phyloP scores from a whole-genome alignment of 1,284 basidiomycete species.

The Austroboletus niveus region DNA sequence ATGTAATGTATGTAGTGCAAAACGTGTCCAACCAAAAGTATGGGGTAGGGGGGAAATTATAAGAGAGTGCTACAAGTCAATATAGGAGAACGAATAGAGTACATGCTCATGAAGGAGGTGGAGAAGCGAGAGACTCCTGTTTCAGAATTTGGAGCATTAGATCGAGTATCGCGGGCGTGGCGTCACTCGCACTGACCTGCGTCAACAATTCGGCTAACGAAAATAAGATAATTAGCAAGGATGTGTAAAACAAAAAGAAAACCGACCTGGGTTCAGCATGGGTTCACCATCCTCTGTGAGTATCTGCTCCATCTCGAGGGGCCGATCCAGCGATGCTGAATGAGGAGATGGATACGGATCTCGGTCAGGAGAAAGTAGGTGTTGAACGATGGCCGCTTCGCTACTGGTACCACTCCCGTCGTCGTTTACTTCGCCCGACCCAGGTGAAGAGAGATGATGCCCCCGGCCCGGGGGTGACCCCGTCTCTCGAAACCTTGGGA shows the following conservation, averaged over 20 bases:
- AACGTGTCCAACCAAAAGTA: conserved; percentile 15
- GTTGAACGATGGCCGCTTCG: conserved; percentile 19
- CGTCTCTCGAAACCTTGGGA: conserved; percentile 5
- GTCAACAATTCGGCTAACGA: conserved; percentile 57
- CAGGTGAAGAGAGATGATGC: conserved; percentile 11
- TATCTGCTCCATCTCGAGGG: conserved; percentile 49
- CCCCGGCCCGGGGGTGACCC: conserved; percentile 6
- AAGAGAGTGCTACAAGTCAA: conserved; percentile 13
- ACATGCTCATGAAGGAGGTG: conserved; percentile 47
- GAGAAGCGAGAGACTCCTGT: conserved; percentile 62
- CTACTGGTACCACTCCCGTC: conserved; percentile 10
- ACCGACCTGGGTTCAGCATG: conserved; percentile 64
- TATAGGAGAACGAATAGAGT: conserved; percentile 18
- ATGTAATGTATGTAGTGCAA: conserved; percentile 18
- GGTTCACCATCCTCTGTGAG: conserved; percentile 61
- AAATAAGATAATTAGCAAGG: conserved; percentile 2
- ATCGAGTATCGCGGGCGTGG: conserved; percentile 21
- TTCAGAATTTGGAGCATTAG: conserved; percentile 31
- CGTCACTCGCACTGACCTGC: conserved; percentile 43
- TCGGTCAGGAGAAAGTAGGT: conserved; percentile 20
- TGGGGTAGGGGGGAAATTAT: conserved; percentile 12
- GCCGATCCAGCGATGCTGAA: conserved; percentile 20
- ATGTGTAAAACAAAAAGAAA: neutral
- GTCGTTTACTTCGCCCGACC: conserved; percentile 5
- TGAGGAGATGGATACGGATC: conserved; percentile 22